Evolutionary conservation across 495 filamentous ascomycete genomes (phyloP).

Genomic region (Tuber melanosporum): DNA sequence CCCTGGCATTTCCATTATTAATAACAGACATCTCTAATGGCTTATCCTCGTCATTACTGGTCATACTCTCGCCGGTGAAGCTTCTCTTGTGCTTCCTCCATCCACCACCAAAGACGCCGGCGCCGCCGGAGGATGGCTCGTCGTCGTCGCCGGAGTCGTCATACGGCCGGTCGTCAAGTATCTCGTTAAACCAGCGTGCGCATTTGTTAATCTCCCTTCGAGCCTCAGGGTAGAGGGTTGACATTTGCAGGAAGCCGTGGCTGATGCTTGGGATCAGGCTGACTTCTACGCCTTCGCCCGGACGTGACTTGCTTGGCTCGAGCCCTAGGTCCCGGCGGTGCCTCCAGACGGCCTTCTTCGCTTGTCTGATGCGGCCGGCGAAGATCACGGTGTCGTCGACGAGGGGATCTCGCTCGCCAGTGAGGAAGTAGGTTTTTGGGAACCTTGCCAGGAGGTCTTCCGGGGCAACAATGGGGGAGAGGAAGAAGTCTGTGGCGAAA

Average conservation of each 20-base stretch:
- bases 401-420: conserved; percentile 88
- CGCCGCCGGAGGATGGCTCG: neutral
- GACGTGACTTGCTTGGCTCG: conserved; percentile 38
- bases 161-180: conserved; percentile 51
- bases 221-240: conserved; percentile 72
- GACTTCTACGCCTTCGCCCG: conserved; percentile 56
- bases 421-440: conserved; percentile 87
- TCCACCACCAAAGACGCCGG: conserved; percentile 33
- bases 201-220: conserved; percentile 73
- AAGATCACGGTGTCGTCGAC: conserved; percentile 97
- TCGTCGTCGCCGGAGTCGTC: conserved; percentile 40
- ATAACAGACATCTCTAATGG: conserved; percentile 41
- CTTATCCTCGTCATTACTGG: conserved; percentile 29
- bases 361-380: conserved; percentile 74
- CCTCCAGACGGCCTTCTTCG: conserved; percentile 63
- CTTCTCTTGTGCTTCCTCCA: conserved; percentile 29
- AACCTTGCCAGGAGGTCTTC: conserved; percentile 73
- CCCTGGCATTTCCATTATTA: conserved; percentile 35
- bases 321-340: conserved; percentile 60
- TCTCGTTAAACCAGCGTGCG: conserved; percentile 66
- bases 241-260: conserved; percentile 92
- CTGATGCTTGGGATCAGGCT: conserved; percentile 76
- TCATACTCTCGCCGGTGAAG: conserved; percentile 22
- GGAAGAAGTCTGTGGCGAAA: conserved; percentile 81
- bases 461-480: conserved; percentile 83